These are phyloP conservation scores for Ceratopteris richardii DNA, from an alignment of 75 land plant species.

Conservation along the genomic window DNA sequence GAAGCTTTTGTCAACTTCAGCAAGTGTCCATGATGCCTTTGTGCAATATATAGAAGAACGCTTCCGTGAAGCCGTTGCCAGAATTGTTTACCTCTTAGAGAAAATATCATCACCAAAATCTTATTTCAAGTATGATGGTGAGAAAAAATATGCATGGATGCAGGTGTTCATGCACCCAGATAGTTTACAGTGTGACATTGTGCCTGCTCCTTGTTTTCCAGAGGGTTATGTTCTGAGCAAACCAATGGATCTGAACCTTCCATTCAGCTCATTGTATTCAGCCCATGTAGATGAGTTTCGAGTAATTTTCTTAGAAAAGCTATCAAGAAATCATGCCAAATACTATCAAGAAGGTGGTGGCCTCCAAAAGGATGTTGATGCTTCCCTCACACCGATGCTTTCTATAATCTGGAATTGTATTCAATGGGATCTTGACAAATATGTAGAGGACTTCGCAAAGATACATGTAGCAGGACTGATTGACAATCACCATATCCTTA, in stretches of 20 bases:
- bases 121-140: conserved; percentile 15
- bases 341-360: not conserved
- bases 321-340: not conserved
- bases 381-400: conserved; percentile 8
- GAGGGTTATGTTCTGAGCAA: conserved; percentile 14
- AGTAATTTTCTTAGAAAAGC: conserved; percentile 3
- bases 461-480: conserved; percentile 7
- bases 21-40: conserved; percentile 24
- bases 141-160: conserved; percentile 8
- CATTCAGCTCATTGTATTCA: conserved; percentile 13
- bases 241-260: conserved; percentile 14
- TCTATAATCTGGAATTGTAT: not conserved
- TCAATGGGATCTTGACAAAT: conserved; percentile 11
- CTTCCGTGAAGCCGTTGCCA: conserved; percentile 18
- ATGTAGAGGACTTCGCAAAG: conserved; percentile 17
- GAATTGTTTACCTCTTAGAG: conserved; percentile 15
- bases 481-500: not conserved
- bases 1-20: conserved; percentile 13
- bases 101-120: conserved; percentile 11
- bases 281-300: conserved; percentile 12
- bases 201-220: conserved; percentile 15
- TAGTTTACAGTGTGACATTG: conserved; percentile 8
- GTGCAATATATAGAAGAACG: conserved; percentile 15
- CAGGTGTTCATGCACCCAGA: conserved; percentile 7
- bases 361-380: conserved; percentile 6